These are phyloP conservation scores for Ceratobasidium sp. DNA, from an alignment of 1,284 basidiomycete species.

Conservation along the genomic window DNA sequence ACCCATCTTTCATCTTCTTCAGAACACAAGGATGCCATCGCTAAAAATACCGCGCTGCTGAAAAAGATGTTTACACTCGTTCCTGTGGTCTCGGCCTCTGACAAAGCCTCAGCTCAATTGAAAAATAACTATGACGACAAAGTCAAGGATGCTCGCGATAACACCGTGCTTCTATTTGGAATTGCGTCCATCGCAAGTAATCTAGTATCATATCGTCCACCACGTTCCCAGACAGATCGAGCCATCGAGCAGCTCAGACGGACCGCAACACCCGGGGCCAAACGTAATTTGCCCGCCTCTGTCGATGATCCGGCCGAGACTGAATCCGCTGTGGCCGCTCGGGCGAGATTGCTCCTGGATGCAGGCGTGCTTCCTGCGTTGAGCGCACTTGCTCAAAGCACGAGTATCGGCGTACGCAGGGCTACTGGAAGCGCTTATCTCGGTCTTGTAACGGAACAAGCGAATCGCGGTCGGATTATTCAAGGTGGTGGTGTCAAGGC, in stretches of 20 bases:
- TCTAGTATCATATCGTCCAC: conserved; percentile 71
- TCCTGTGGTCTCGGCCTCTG: conserved; percentile 44
- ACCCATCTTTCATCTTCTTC: conserved; percentile 79
- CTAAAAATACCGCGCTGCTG: conserved; percentile 64
- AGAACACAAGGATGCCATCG: conserved; percentile 68
- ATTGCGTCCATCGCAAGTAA: conserved; percentile 77
- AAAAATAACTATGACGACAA: conserved; percentile 14
- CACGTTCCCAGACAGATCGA: conserved; percentile 76
- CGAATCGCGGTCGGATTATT: conserved; percentile 78
- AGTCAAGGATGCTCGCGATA: conserved; percentile 47
- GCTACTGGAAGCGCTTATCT: conserved; percentile 63
- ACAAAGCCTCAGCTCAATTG: conserved; percentile 49
- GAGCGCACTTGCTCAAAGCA: conserved; percentile 61
- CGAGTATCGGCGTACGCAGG: conserved; percentile 49
- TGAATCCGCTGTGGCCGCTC: conserved; percentile 66
- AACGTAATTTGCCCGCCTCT: conserved; percentile 39
- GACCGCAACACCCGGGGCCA: conserved; percentile 61
- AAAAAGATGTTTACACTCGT: conserved; percentile 63
- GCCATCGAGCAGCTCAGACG: conserved; percentile 78
- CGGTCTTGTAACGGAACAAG: conserved; percentile 76
- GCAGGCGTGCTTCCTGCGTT: conserved; percentile 72
- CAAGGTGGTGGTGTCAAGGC: conserved; percentile 84
- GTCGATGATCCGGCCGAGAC: conserved; percentile 51
- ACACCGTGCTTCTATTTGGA: conserved; percentile 70
- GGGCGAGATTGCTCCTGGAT: conserved; percentile 64